Evolutionary conservation across 441 rosid species (phyloP), one percentile per base, ranked within the genome.

Genomic region (Biscutella laevigata): DNA sequence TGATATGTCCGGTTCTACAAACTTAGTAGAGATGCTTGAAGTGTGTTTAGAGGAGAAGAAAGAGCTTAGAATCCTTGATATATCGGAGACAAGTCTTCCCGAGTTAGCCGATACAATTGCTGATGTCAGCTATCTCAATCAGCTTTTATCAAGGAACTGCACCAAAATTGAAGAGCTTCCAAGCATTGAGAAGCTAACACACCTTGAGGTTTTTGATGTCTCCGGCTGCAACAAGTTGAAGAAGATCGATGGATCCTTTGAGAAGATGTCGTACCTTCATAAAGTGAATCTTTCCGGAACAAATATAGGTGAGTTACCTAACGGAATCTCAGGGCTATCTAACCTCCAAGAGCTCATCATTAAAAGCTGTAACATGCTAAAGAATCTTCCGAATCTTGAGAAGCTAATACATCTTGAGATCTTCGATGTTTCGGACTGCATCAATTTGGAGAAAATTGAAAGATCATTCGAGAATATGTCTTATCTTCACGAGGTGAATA

Each of bases 231-330:
- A 29, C 8, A 27, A 44, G n/a, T 39, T 77, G 53, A 8, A 13
- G 29, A 59, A 27, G 52, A 49, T 57, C 15, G 64, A 59, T 15
- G 62, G 45, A 44, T 66, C 76, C 2, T 76, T 80, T 4, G 46
- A 19, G 41, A 33, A 53, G 6, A 60, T 72, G 82, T 32, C 62
- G 26, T 40, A 32, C 27, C 79, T 83, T 34, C 62, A 47, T 51
- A 30, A n/a, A 10, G 71, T 83, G 20, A 38, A 76, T 55, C 81
- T 80, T 36, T 83, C 77, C 6, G 74, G 51, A 24, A 75, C 83
- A 7, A 54, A 61, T 6, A 51, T 74, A 17, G 2, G 21, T 9
- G 13, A 41, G 38, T 39, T 80, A 24, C 76, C 77, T 78, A 1
- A 40, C 1, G 4, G 16, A 12, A 48, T 59, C 37, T 28, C 41